These are phyloP conservation scores for Madurella mycetomatis DNA, from an alignment of 2,329 filamentous ascomycete genomes.

Conservation along the genomic window DNA sequence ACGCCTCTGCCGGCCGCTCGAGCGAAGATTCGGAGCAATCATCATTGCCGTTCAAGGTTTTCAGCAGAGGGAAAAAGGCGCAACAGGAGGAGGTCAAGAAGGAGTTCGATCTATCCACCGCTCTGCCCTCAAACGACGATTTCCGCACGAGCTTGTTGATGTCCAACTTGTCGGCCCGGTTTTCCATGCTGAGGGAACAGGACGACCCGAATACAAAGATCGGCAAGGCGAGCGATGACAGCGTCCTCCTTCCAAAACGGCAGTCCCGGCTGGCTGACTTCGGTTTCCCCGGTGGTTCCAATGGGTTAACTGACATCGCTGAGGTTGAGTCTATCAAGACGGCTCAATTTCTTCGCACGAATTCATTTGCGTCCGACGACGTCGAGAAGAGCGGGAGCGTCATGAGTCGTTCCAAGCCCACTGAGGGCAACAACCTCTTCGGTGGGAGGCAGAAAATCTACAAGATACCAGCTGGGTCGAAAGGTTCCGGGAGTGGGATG, in stretches of 20 bases:
- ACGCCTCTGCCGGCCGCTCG: conserved; percentile 38
- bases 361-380: conserved; percentile 66
- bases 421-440: conserved; percentile 88
- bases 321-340: conserved; percentile 79
- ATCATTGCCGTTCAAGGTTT: conserved; percentile 41
- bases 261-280: conserved; percentile 74
- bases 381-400: conserved; percentile 61
- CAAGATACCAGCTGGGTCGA: conserved; percentile 59
- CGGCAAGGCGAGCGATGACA: conserved; percentile 93
- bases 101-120: conserved; percentile 67
- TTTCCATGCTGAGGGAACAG: conserved; percentile 94
- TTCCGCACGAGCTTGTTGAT: conserved; percentile 95
- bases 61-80: conserved; percentile 52
- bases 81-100: conserved; percentile 55
- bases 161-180: conserved; percentile 89
- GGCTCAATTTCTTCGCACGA: conserved; percentile 52
- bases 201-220: conserved; percentile 85
- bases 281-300: conserved; percentile 45
- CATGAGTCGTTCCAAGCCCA: conserved; percentile 78
- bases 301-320: conserved; percentile 73
- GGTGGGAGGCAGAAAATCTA: conserved; percentile 95
- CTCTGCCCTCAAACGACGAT: conserved; percentile 77
- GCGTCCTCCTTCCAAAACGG: conserved; percentile 77
- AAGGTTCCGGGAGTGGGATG: conserved; percentile 43
- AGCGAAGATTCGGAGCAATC: conserved; percentile 52